Conservation (phyloP, 139 green algal genomes). For the Spirogloea muscicola region DNA sequence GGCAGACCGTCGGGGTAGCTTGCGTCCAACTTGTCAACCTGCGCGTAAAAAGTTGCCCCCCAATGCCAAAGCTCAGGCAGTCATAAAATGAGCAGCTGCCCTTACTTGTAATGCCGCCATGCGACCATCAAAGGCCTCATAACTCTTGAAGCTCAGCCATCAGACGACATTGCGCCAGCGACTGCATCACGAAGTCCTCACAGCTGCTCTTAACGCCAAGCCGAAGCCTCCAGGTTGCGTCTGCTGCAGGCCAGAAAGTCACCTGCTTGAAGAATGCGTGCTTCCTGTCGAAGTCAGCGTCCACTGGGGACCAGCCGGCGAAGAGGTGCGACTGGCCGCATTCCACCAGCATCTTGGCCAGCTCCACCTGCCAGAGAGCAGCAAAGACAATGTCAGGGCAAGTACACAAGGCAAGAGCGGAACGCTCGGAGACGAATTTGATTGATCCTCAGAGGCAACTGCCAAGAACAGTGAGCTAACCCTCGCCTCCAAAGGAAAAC, state of each 20-base stretch:
- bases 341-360: slow-evolving; percentile 26
- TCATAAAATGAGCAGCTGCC: too few relatives aligned
- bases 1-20: slow-evolving; percentile 78
- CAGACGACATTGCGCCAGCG: neutral
- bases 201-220: neutral
- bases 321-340: slow-evolving; percentile 74
- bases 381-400: too few relatives aligned
- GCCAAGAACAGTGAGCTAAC: too few relatives aligned
- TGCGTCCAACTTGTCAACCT: slow-evolving; percentile 68
- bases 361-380: slow-evolving; percentile 22
- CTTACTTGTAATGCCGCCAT: too few relatives aligned
- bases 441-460: too few relatives aligned
- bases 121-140: too few relatives aligned
- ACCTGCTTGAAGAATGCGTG: slow-evolving; percentile 45
- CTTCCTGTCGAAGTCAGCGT: slow-evolving; percentile 48
- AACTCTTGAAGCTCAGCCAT: too few relatives aligned
- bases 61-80: neutral
- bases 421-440: too few relatives aligned
- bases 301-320: slow-evolving; percentile 60
- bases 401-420: too few relatives aligned
- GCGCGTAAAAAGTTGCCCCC: slow-evolving; percentile 22
- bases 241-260: neutral
- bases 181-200: neutral
- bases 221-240: neutral
- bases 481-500: too few relatives aligned